Percentiles rank a stretch among this genome's conserved stretches.
Evolutionary conservation across 495 filamentous ascomycete species (phyloP).

Genomic region (Talaromyces stipitatus): DNA sequence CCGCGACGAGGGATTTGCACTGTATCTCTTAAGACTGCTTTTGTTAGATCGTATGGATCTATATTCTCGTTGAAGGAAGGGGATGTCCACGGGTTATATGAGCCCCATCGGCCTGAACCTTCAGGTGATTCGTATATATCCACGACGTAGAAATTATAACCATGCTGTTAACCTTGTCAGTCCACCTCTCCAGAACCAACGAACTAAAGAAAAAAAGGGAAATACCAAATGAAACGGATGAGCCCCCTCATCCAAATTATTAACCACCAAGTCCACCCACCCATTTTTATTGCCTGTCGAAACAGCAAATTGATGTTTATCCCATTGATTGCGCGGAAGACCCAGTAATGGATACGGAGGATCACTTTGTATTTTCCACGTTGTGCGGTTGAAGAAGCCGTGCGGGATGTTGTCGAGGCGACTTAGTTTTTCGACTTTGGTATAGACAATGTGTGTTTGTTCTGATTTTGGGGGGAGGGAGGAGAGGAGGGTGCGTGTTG

Average conservation of each 20-base stretch:
- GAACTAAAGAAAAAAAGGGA: background rate
- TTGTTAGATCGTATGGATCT: slow-evolving; percentile 28
- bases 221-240: slow-evolving; percentile 46
- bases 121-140: slow-evolving; percentile 27
- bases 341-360: slow-evolving; percentile 20
- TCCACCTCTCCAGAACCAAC: background rate
- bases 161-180: slow-evolving; percentile 59
- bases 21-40: slow-evolving; percentile 43
- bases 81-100: slow-evolving; percentile 33
- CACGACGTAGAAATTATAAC: slow-evolving; percentile 75
- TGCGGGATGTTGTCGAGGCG: slow-evolving; percentile 31
- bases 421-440: slow-evolving; percentile 36
- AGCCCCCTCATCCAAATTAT: slow-evolving; percentile 42
- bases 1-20: slow-evolving; percentile 48
- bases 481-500: slow-evolving; percentile 14
- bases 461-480: slow-evolving; percentile 20
- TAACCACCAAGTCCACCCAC: slow-evolving; percentile 45
- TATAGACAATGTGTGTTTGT: slow-evolving; percentile 41
- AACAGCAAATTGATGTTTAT: slow-evolving; percentile 32
- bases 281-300: slow-evolving; percentile 14
- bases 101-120: slow-evolving; percentile 25
- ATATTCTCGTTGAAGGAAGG: slow-evolving; percentile 10
- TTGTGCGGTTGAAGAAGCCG: slow-evolving; percentile 42
- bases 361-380: slow-evolving; percentile 32
- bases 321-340: slow-evolving; percentile 30